phyloP scores from a whole-genome alignment of 352 stramenopile genomes.

The Globisporangium carolinianum region DNA sequence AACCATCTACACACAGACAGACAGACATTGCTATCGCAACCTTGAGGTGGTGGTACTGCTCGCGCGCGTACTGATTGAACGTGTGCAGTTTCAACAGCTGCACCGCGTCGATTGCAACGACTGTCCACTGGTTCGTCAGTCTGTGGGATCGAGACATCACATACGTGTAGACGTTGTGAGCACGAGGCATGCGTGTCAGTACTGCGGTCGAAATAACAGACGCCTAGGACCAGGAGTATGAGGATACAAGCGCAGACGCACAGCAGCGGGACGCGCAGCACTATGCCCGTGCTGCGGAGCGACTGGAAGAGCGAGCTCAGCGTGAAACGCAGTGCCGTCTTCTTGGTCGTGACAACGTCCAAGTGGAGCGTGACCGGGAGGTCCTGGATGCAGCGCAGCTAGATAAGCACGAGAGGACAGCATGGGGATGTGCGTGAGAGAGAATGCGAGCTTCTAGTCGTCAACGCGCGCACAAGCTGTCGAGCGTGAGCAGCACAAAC shows the following conservation, averaged over 20 bases:
- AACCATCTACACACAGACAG: background rate
- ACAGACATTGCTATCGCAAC: background rate
- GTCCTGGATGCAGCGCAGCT: conserved; percentile 34
- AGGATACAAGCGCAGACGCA: background rate
- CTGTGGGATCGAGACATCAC: conserved; percentile 9
- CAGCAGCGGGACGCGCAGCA: conserved; percentile 54
- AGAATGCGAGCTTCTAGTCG: no score
- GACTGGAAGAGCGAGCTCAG: conserved; percentile 63
- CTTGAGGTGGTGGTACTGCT: conserved; percentile 62
- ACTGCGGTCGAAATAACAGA: no score
- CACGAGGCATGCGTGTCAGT: background rate
- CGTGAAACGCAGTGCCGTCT: conserved; percentile 53
- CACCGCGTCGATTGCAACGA: conserved; percentile 57
- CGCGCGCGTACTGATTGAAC: conserved; percentile 61
- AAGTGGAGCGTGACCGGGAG: conserved; percentile 57
- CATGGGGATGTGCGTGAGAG: no score
- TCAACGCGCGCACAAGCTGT: no score
- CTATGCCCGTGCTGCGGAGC: conserved; percentile 47
- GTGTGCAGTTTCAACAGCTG: conserved; percentile 55
- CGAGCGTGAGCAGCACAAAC: conserved; percentile 11
- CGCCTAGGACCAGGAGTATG: background rate
- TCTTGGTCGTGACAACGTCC: conserved; percentile 64
- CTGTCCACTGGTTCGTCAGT: conserved; percentile 47
- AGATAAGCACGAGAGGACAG: no score
- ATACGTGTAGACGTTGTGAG: background rate